Base-by-base conservation (phyloP, 1,284 basidiomycete species). In the Ceratobasidium sp. region DNA sequence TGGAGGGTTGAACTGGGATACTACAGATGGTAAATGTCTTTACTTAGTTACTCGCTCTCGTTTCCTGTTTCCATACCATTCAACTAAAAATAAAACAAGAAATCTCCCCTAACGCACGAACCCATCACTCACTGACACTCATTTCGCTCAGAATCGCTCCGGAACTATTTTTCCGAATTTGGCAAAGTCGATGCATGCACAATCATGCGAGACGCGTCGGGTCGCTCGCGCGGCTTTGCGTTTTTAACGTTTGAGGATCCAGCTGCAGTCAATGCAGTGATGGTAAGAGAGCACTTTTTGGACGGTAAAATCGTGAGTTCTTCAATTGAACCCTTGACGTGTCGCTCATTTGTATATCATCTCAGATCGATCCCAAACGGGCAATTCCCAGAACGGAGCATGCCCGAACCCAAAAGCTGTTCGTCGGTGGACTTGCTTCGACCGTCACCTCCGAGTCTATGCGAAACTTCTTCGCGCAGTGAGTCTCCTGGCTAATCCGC, bases 361-460 rank as follows among this genome's bases (percentile, higher is more conserved):
- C 22, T n/a, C 78, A 98, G 96, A 99, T 99, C 78, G 97, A 99
- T 77, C 97, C 97, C 12, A 99, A 99, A 81, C 90, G 96, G 70
- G 97, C 97, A 4, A 98, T 99, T 74, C 97, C 97, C 15, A 87
- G 96, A 73, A 91, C 94, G 76, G 95, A 97, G 74, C 93, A 96
- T 76, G 92, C 94, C 75, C 86, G 92, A 20, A 93, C 93, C 0
- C 93, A 92, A 55, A 95, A 96, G 77, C 84, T 98, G 49, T 99
- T 99, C 77, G 96, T 99, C 58, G 96, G 97, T 60, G 95, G 96
- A 42, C 85, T 99, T 6, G 92, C 96, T 0, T 88, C 92, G 22
- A 89, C 87, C 62, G 94, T 97, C 52, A 98, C 96, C 6, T 93
- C 92, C 25, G 94, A 97, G 74, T 92, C 90, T 6, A 94, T 99